Conservation (phyloP, 148 eudicot genomes). For the Fagopyrum homotropicum region DNA sequence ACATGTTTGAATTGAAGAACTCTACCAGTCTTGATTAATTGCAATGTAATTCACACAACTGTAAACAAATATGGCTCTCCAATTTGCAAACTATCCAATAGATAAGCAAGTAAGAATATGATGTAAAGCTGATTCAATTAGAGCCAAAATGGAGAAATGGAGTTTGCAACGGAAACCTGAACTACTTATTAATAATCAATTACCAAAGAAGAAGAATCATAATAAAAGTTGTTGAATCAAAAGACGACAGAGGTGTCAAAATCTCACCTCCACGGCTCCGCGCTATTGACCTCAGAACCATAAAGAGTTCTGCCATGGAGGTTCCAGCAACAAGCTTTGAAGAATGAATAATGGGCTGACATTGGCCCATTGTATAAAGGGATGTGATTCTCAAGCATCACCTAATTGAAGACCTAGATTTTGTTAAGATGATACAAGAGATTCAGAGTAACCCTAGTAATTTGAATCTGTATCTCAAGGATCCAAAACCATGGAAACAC, state of each 20-base stretch:
- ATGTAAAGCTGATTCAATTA: background rate
- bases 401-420: too few relatives aligned
- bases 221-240: background rate
- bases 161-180: background rate
- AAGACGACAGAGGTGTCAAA: background rate
- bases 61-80: background rate
- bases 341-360: background rate
- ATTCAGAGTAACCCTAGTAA: conserved; percentile 71
- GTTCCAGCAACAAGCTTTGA: conserved; percentile 5
- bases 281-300: background rate
- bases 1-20: background rate
- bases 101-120: background rate
- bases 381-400: too few relatives aligned
- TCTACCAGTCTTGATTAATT: background rate
- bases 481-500: too few relatives aligned
- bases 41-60: background rate
- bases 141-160: background rate
- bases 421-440: conserved; percentile 79
- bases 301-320: background rate
- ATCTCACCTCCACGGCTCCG: too few relatives aligned
- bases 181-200: background rate
- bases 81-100: background rate
- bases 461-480: conserved; percentile 83
- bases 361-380: background rate
- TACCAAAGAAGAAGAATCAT: background rate